Evolutionary conservation across 768 basidiomycete genomes (phyloP).

Genomic region (Xerocomellus amylosporus): DNA sequence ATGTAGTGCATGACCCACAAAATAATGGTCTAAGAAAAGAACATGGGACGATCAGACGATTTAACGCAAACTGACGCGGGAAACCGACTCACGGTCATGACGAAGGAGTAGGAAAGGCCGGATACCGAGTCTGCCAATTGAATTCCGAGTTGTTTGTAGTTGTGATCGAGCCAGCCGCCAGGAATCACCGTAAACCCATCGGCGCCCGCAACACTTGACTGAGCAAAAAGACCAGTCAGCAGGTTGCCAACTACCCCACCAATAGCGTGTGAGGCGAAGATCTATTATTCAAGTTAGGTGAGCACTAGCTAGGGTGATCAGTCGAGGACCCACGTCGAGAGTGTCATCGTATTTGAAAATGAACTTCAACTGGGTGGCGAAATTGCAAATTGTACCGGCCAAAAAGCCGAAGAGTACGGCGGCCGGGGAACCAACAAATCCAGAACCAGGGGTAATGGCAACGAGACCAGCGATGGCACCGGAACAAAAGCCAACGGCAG

Average conservation of each 20-base stretch:
- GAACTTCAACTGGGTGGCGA: constrained; percentile 94
- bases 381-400: constrained; percentile 85
- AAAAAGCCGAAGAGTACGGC: constrained; percentile 83
- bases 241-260: constrained; percentile 82
- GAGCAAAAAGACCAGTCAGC: constrained; percentile 86
- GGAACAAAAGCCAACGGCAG: constrained; percentile 91
- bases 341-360: constrained; percentile 72
- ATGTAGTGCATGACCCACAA: constrained; percentile 87
- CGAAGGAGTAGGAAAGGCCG: constrained; percentile 68
- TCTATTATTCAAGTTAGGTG: constrained; percentile 42
- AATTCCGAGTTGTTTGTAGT: constrained; percentile 80
- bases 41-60: background rate
- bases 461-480: constrained; percentile 91
- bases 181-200: constrained; percentile 66
- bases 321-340: constrained; percentile 56
- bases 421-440: constrained; percentile 80
- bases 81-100: constrained; percentile 58
- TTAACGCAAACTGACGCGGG: background rate
- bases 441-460: constrained; percentile 83
- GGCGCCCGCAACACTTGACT: constrained; percentile 70
- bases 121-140: constrained; percentile 76
- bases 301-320: background rate
- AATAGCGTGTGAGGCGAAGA: constrained; percentile 82
- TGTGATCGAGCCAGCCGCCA: constrained; percentile 87
- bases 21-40: constrained; percentile 58